Base-by-base conservation (phyloP, 192 early-diverging fungal genomes). In the Entomortierella beljakovae region DNA sequence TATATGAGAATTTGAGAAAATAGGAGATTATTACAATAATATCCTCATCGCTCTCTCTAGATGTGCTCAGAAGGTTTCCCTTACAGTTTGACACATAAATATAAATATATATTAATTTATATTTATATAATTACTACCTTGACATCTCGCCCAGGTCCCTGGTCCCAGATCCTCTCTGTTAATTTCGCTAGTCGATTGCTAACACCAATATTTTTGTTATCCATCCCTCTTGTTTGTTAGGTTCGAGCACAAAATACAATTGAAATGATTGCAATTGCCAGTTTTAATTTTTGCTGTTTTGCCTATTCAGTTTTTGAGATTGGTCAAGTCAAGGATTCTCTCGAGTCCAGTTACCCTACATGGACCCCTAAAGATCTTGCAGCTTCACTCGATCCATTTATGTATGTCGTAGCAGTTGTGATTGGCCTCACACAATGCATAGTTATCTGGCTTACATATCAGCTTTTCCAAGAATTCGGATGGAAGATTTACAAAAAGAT, bases 241-340 rank as follows among this genome's bases (percentile, higher is more conserved):
- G 82, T 92, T 8, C 87, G 81, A 22, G 80, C 88, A 15, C 83
- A 92, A 80, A 94, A 94, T 66, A 92, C 90, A 20, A 92, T 94
- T 55, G 91, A 94, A 65, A 86, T 92, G 50, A 85, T 91, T 56
- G 88, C 81, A 1, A 88, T 91, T 43, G 77, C 92, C 10, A 53
- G 87, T n/a, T 92, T 92, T 82, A 90, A 92, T 71, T 23, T 86
- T 3, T 88, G 84, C 70, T 87, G 88, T 25, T 88, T 90, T 37
- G 77, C 77, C 34, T 94, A 94, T 77, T 80, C 87, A 25, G 80
- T 91, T 11, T 94, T 94, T 58, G 91, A 94, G 64, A 87, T 88
- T 61, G 71, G 68, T 49, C 89, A 92, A 64, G 84, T 89, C 43
- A 77, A 59, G 57, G 6, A 26, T 1, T 69, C 67, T 3, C 75